Conservation (phyloP, 768 basidiomycete species). For the Rhodocollybia butyracea region DNA sequence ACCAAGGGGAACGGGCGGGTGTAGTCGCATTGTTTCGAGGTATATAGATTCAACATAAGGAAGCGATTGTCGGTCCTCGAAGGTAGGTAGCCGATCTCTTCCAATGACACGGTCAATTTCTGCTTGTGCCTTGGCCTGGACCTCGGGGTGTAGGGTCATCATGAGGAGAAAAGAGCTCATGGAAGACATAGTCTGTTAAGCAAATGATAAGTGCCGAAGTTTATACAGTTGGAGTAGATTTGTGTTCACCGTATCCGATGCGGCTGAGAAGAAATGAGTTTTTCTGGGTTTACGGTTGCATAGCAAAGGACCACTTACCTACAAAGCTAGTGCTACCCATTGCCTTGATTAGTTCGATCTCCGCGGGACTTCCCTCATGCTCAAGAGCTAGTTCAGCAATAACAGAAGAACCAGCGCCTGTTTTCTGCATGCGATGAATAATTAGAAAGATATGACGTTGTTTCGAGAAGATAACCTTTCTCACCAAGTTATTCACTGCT, state of each 20-base stretch:
- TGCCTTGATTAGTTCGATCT: not conserved
- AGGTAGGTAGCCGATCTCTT: not conserved
- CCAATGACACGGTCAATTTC: slow-evolving; percentile 1
- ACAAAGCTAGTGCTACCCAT: not conserved
- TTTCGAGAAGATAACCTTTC: not conserved
- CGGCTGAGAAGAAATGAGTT: not conserved
- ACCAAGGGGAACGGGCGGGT: not conserved
- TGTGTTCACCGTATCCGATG: not conserved
- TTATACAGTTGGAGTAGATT: too few relatives aligned
- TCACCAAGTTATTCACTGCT: not conserved
- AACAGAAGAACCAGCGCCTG: not conserved
- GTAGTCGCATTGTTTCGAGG: not conserved
- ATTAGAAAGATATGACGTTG: not conserved
- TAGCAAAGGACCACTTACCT: not conserved
- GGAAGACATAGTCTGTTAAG: not conserved
- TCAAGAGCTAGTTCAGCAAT: not conserved
- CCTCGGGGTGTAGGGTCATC: not conserved
- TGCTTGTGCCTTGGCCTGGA: not conserved
- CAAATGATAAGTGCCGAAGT: not conserved
- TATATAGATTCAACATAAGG: slow-evolving; percentile 5
- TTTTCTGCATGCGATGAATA: not conserved
- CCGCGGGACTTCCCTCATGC: not conserved
- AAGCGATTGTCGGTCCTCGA: not conserved
- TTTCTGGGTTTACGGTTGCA: too few relatives aligned
- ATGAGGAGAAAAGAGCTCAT: not conserved